These are phyloP conservation scores for Fusarium concolor DNA, from an alignment of 2,329 filamentous ascomycete species.

Conservation along the genomic window DNA sequence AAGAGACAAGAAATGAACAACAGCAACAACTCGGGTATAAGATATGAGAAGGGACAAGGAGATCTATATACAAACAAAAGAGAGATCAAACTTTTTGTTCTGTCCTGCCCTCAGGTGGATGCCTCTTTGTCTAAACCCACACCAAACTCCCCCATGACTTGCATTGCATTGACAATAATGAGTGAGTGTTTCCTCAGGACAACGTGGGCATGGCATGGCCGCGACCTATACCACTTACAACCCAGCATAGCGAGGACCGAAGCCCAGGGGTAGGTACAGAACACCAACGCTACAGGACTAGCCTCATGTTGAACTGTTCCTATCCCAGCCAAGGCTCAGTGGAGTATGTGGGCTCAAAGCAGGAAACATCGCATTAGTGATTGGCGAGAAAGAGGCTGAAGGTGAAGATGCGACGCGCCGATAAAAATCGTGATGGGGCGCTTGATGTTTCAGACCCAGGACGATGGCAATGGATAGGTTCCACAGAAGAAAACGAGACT, in stretches of 20 bases:
- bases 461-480: neutral
- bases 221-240: constrained; percentile 30
- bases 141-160: constrained; percentile 27
- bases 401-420: constrained; percentile 44
- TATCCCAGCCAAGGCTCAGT: constrained; percentile 31
- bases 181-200: constrained; percentile 24
- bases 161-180: constrained; percentile 37
- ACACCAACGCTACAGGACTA: constrained; percentile 30
- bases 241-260: constrained; percentile 16
- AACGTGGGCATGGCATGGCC: constrained; percentile 24
- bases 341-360: constrained; percentile 32
- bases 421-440: constrained; percentile 42
- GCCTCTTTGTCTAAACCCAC: constrained; percentile 39
- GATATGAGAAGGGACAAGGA: constrained; percentile 15
- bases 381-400: constrained; percentile 34
- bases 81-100: constrained; percentile 20
- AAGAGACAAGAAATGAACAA: constrained; percentile 7
- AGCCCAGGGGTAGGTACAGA: constrained; percentile 23
- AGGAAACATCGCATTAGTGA: constrained; percentile 23
- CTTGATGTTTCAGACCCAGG: constrained; percentile 45
- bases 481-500: constrained; percentile 24
- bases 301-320: constrained; percentile 1
- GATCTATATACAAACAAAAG: constrained; percentile 37
- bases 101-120: constrained; percentile 15
- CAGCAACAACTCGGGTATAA: constrained; percentile 14